Evolutionary conservation across 371 early-diverging fungal species (phyloP), one percentile per base, ranked within the genome.

Genomic region (Mucor indicus): DNA sequence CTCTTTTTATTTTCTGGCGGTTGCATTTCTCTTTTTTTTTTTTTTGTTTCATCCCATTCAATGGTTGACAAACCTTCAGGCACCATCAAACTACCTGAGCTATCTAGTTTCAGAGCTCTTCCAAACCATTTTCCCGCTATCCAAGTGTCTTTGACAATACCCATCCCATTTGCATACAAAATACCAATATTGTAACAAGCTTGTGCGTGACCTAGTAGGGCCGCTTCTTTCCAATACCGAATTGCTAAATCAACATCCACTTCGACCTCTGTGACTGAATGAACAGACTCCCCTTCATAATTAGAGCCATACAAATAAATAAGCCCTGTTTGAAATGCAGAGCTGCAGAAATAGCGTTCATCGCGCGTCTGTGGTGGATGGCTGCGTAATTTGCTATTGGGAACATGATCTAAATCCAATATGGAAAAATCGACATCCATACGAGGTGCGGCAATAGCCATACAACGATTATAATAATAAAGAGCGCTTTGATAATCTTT

Each of bases 221-320:
- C 67, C n/a, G 72, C 70, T 30, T 72, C 69, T 40, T 69, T 66
- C 76, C 76, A 75, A 38, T 75, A 75, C n/a, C 72, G 55, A 15
- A 72, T 44, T 12, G 72, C 76, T 31, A 72, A 50, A 8, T 53
- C 43, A 23, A 72, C 64, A 53, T 72, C 61, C 1, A 55, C 61
- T 9, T 66, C 58, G 0, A 75, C 69, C 19, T 43, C 24, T 1
- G 67, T 68, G 11, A 35, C 22, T 5, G 75, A 69, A 17, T 55
- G 69, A 5, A 66, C 66, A 6, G 45, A 29, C 22, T 75, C 70
- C 9, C 72, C 72, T 21, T 60, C 67, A 5, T 69, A 64, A 4
- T 51, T 47, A n/a, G 75, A 69, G 0, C 75, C 75, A 50, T 72
- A 71, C 19, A 75, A 38, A 47, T 72, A 75, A 30, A 75, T 67